Evolutionary conservation across 495 filamentous ascomycete species (phyloP), one percentile per base, ranked within the genome.

Genomic region (Penicillium steckii): DNA sequence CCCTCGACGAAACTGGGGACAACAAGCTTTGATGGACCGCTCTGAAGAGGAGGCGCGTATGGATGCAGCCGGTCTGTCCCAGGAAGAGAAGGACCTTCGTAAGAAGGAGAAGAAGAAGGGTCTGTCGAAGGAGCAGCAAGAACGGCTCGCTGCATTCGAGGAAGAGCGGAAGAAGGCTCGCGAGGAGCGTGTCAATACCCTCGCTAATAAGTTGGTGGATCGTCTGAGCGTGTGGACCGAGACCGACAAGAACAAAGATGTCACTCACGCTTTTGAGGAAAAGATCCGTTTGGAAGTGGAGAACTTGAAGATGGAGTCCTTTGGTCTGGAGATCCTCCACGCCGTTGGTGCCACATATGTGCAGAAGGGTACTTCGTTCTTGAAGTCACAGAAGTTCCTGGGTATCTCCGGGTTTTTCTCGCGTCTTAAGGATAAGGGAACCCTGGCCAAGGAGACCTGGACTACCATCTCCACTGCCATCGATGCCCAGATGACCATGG

Each of bases 241-340:
- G 70, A 96, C 91, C 3, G 95, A 97, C 74, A 95, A 94, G 74
- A 84, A 85, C 24, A 37, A 67, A 1, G 91, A 95, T 64, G 89
- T 96, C 8, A 97, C 92, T 3, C 70, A 70, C 32, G 91, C 95
- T 2, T 99, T 97, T 70, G 85, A 91, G 62, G 89, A 90, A 64
- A 96, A 97, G 80, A 96, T 85, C 18, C 80, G 85, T n/a, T 83
- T 95, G 22, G 95, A 97, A 71, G 90, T 96, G 12, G 94, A 99
- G 77, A 95, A 97, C 59, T 72, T 97, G 57, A 99, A 97, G 77
- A 97, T 99, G 90, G 94, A 99, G 73, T 93, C 88, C 10, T 99
- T 99, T 65, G 94, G 94, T 30, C 73, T 99, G 29, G 94, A 99
- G 61, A 99, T 99, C 58, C 76, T 99, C 19, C 94, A 99, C 68